Base-by-base conservation (phyloP, 352 stramenopile genomes). In the Phytopythium mirpurense region DNA sequence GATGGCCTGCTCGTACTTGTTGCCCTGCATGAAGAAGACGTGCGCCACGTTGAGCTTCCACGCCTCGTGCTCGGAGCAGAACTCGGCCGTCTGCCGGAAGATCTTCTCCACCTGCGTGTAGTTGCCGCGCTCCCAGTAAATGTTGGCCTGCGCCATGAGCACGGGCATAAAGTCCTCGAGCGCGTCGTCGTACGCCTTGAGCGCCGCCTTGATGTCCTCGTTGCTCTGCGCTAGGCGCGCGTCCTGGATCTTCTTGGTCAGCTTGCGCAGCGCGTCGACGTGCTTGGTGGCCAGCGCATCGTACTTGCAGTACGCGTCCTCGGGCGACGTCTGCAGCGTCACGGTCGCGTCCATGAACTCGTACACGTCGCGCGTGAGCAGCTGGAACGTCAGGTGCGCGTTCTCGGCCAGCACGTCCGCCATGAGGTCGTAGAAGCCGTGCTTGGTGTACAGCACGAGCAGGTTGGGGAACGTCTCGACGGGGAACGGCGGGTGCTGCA, bases 21-120 rank as follows among this genome's bases (percentile, higher is more conserved):
- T 90, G 18, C 93, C 83, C 59, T 98, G 91, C 35, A 98, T 78
- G 71, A 98, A 98, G 59, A 98, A 97, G 3, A 97, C 82, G 64
- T 98, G 95, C 9, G 90, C 95, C 47, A 98, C 91, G 43, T 98
- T 98, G 49, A 98, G 75, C 58, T 97, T 97, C 95, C 95, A 99
- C 15, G 86, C 77, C 27, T 98, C 88, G 62, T 98, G 82, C 63
- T 98, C 92, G 6, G 80, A 93, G 68, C 95, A 98, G 60, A 98
- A 98, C 65, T 98, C 95, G 31, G 88, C 88, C 2, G 78, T 95
- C 57, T 98, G 87, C 0, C 86, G 71, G 64, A 99, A 98, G 50
- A 98, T 88, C 57, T 97, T 92, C 69, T 99, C 93, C 6, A 98
- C 94, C 71, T 96, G 94, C n/a, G 74, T 75, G 68, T 98, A 98